phyloP scores from a whole-genome alignment of 2,329 filamentous ascomycete genomes.

The Aphanoascus verrucosus region DNA sequence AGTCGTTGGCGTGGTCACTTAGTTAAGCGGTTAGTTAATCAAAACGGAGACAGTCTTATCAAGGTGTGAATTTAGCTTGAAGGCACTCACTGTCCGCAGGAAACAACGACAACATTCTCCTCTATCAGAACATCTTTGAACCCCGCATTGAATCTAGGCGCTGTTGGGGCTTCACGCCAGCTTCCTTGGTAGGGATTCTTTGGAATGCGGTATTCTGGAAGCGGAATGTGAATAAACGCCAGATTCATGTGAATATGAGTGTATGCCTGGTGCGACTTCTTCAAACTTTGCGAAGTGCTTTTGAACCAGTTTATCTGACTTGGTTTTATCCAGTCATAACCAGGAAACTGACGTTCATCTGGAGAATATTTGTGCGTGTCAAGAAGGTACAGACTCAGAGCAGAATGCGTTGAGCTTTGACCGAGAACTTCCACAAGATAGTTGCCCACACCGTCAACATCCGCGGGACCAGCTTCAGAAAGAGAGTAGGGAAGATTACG shows the following conservation, averaged over 20 bases:
- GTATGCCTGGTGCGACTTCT: slow-evolving; percentile 70
- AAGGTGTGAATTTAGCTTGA: not conserved
- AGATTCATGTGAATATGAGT: slow-evolving; percentile 89
- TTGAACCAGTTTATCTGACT: slow-evolving; percentile 94
- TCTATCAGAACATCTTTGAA: slow-evolving; percentile 84
- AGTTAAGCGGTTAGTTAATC: not conserved
- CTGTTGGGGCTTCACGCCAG: slow-evolving; percentile 75
- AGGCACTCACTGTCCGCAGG: slow-evolving; percentile 69
- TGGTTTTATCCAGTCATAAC: slow-evolving; percentile 95
- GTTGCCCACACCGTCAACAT: slow-evolving; percentile 85
- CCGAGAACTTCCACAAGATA: slow-evolving; percentile 87
- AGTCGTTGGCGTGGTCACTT: slow-evolving; percentile 95
- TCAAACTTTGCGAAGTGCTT: slow-evolving; percentile 60
- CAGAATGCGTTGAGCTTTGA: slow-evolving; percentile 69
- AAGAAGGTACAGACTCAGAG: slow-evolving; percentile 85
- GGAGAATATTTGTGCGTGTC: slow-evolving; percentile 89
- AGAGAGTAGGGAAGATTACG: slow-evolving; percentile 82
- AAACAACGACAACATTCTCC: slow-evolving; percentile 74
- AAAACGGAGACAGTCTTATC: not conserved
- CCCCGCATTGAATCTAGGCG: slow-evolving; percentile 79
- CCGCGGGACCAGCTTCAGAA: slow-evolving; percentile 68
- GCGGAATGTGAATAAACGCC: slow-evolving; percentile 92
- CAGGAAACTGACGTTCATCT: slow-evolving; percentile 75
- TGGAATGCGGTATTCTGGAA: slow-evolving; percentile 69
- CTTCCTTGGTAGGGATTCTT: slow-evolving; percentile 55